A percentile compares a stretch with the other conserved stretches of the same genome.
These are phyloP conservation scores for Thielaviopsis musarum DNA, from an alignment of 2,329 filamentous ascomycete genomes.

Conservation along the genomic window DNA sequence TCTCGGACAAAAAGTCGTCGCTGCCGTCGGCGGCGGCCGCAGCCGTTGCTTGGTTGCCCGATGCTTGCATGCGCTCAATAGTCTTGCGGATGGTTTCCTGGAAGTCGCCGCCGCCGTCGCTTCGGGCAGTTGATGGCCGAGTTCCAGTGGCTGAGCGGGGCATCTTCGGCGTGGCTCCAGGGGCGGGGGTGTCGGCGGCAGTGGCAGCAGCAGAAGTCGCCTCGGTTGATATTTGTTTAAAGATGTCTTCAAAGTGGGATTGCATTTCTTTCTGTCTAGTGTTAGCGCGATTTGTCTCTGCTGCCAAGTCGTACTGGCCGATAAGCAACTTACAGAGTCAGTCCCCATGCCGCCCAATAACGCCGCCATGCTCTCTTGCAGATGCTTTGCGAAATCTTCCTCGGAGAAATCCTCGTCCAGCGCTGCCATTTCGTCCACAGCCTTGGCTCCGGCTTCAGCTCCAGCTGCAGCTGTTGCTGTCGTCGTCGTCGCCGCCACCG, in stretches of 20 bases:
- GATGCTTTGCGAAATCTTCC: slow-evolving; percentile 11
- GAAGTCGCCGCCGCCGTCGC: slow-evolving; percentile 47
- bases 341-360: slow-evolving; percentile 9
- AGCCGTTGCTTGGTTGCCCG: slow-evolving; percentile 69
- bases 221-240: slow-evolving; percentile 45
- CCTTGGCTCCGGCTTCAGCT: not conserved
- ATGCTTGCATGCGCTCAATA: slow-evolving; percentile 90
- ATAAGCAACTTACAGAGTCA: slow-evolving; percentile 7
- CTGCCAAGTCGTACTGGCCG: not conserved
- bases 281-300: not conserved
- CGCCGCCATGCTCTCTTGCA: slow-evolving; percentile 10
- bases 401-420: slow-evolving; percentile 10
- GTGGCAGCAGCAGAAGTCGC: slow-evolving; percentile 18
- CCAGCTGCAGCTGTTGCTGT: slow-evolving; percentile 18
- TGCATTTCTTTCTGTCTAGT: slow-evolving; percentile 33
- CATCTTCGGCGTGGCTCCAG: slow-evolving; percentile 20
- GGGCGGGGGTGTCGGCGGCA: slow-evolving; percentile 15
- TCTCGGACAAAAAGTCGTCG: slow-evolving; percentile 66
- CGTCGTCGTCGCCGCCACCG: slow-evolving; percentile 23
- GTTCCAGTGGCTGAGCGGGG: not conserved
- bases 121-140: slow-evolving; percentile 20
- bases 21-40: slow-evolving; percentile 54
- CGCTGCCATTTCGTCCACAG: not conserved
- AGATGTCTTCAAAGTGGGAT: slow-evolving; percentile 60
- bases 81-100: slow-evolving; percentile 85